Evolutionary conservation across 2,329 filamentous ascomycete species (phyloP).

Genomic region (Salinomyces thailandicus): DNA sequence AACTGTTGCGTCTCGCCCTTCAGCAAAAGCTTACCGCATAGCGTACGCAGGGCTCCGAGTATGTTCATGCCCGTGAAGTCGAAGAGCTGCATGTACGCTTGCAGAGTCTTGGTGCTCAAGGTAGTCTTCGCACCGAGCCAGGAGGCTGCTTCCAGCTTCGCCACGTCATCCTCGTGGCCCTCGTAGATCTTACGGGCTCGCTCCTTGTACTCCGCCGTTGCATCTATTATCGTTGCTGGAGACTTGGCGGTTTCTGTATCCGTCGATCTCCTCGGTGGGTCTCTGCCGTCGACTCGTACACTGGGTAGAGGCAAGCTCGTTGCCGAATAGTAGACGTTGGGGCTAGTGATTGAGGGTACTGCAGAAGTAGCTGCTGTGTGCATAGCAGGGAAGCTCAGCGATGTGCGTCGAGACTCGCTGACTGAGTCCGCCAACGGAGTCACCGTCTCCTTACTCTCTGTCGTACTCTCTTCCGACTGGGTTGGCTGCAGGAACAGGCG

Average conservation of each 20-base stretch:
- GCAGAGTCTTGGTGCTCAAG: constrained; percentile 44
- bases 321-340: constrained; percentile 12
- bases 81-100: constrained; percentile 86
- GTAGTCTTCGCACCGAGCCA: constrained; percentile 68
- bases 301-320: constrained; percentile 16
- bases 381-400: constrained; percentile 5
- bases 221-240: constrained; percentile 5
- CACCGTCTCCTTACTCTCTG: not conserved
- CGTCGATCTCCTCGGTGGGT: constrained; percentile 27
- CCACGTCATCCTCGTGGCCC: constrained; percentile 70
- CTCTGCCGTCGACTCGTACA: constrained; percentile 40
- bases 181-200: constrained; percentile 77
- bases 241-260: not conserved
- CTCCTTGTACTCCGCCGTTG: constrained; percentile 54
- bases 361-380: constrained; percentile 3
- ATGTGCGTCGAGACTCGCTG: constrained; percentile 8
- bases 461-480: constrained; percentile 18
- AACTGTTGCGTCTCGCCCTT: constrained; percentile 94
- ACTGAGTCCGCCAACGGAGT: not conserved
- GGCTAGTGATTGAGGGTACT: constrained; percentile 5
- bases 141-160: constrained; percentile 68
- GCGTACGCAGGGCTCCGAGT: constrained; percentile 61
- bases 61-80: constrained; percentile 77
- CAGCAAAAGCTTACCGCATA: constrained; percentile 73
- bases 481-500: constrained; percentile 24